A percentile compares a stretch with the other conserved stretches of the same genome.
Conservation (phyloP, 495 filamentous ascomycete species). For the Talaromyces wortmannii region DNA sequence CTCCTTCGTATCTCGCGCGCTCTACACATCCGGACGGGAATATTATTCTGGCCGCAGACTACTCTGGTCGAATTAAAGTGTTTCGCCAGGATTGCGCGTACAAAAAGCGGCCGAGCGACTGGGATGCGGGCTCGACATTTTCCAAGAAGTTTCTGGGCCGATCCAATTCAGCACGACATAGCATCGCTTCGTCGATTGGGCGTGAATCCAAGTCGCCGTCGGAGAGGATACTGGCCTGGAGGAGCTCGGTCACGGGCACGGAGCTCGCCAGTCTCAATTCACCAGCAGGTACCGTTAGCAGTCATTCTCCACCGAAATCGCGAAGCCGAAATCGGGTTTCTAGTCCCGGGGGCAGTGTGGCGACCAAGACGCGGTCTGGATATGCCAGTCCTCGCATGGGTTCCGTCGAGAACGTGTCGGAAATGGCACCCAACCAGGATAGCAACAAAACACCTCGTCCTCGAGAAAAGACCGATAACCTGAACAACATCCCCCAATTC, state of each 20-base stretch:
- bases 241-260: conserved; percentile 64
- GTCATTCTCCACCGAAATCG: conserved; percentile 52
- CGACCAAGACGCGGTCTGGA: conserved; percentile 17
- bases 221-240: conserved; percentile 89
- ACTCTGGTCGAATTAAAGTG: conserved; percentile 81
- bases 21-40: conserved; percentile 75
- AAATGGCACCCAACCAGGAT: conserved; percentile 10
- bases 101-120: conserved; percentile 47
- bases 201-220: conserved; percentile 51
- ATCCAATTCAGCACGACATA: conserved; percentile 54
- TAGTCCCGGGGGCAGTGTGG: conserved; percentile 13
- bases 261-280: conserved; percentile 44
- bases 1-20: conserved; percentile 65
- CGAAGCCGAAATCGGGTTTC: conserved; percentile 21
- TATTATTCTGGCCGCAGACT: conserved; percentile 89
- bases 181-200: conserved; percentile 39
- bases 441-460: conserved; percentile 8
- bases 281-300: conserved; percentile 37
- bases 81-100: conserved; percentile 91
- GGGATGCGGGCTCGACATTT: conserved; percentile 63
- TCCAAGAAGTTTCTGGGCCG: conserved; percentile 68
- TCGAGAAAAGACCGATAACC: not conserved
- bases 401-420: conserved; percentile 10
- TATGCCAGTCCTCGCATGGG: conserved; percentile 27
- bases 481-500: conserved; percentile 38